Evolutionary conservation across 257 asterid species (phyloP).

Genomic region (Agastache rugosa): DNA sequence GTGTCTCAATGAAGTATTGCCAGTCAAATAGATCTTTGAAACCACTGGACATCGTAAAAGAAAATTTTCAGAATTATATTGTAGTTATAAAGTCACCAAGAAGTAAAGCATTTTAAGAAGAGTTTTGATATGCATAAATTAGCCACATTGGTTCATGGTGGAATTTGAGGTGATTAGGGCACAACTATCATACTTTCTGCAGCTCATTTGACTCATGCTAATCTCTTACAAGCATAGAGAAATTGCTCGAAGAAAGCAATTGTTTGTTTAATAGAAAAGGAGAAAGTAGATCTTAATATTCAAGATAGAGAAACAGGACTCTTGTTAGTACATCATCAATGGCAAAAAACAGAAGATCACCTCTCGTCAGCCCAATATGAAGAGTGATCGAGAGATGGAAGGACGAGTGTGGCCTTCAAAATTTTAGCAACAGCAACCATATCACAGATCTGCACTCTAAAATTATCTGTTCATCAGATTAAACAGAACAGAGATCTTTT

Average conservation of each 20-base stretch:
- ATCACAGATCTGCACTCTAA: conserved; percentile 99
- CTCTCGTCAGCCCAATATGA: conserved; percentile 98
- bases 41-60: conserved; percentile 62
- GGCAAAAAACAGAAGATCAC: conserved; percentile 43
- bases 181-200: neutral
- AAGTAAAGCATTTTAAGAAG: conserved; percentile 14
- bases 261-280: neutral
- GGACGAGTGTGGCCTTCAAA: conserved; percentile 90
- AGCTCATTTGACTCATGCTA: neutral
- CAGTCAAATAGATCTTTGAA: conserved; percentile 95
- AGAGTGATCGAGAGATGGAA: conserved; percentile 96
- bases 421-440: conserved; percentile 97
- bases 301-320: conserved; percentile 8
- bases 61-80: conserved; percentile 36
- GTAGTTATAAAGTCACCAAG: conserved; percentile 13
- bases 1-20: conserved; percentile 83
- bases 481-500: conserved; percentile 37
- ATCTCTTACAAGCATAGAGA: neutral
- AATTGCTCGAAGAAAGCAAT: neutral
- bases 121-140: neutral
- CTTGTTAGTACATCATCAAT: conserved; percentile 12
- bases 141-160: neutral
- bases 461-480: conserved; percentile 64
- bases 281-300: neutral
- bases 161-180: neutral